Evolutionary conservation across 2,329 filamentous ascomycete genomes (phyloP), one percentile per base, ranked within the genome.

Genomic region (Pseudomassariella vexata): DNA sequence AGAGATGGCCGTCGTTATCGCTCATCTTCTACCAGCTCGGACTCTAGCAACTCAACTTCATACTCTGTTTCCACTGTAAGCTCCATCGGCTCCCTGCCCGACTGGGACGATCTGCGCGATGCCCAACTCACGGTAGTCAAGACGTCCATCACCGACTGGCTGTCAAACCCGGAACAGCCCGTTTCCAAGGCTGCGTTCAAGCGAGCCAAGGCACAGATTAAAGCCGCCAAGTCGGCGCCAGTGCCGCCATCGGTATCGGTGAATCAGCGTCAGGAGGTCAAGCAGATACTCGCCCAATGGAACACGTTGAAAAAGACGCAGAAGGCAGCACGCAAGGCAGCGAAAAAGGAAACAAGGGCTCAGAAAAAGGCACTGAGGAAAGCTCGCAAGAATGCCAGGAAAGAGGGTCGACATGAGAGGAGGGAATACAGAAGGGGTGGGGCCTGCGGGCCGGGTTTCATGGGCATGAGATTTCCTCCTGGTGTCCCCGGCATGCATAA

Each of bases 71-170:
- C 57, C 9, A 69, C 67, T 0, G 45, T 44, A 27, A 50, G 53
- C 1, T 70, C 67, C 3, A 52, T 76, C 33, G 71, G 66, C 21
- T 75, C 70, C 3, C 65, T 79, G 1, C 70, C 72, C 0, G 63
- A 69, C 32, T 68, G 68, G 44, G 67, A 75, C 35, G 62, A 70
- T 24, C 55, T 78, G 3, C 51, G 49, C 9, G 64, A 66, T 32
- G 45, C 55, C 12, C 71, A 76, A 47, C 55, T 77, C 2, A 63
- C 68, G 2, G 38, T 66, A 1, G 63, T 66, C 10, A 60, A 60
- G 27, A 47, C 57, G 9, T 60, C 60, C 4, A 55, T 79, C 11
- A 42, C 57, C 15, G 49, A 57, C 6, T 78, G 72, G 70, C 59
- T 73, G 2, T 52, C 61, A 7, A 57, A 64, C 22, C 70, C 73